Percentiles rank a stretch among this genome's conserved stretches.
Evolutionary conservation across 768 basidiomycete species (phyloP).

Genomic region (Lentinula edodes): DNA sequence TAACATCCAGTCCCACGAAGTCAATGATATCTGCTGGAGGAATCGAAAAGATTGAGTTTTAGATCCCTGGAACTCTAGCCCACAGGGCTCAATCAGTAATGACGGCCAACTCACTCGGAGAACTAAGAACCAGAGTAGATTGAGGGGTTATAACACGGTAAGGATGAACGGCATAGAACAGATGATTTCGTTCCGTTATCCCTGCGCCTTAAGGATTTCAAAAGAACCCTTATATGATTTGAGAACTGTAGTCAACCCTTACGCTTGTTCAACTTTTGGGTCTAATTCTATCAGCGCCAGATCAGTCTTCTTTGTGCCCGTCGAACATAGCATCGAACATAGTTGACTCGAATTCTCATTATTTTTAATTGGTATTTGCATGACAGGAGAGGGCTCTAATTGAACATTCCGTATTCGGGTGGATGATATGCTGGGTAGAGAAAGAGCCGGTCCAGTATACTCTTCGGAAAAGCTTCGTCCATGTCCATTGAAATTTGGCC

Average conservation of each 20-base stretch:
- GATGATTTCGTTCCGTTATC: not conserved
- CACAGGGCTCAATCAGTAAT: not conserved
- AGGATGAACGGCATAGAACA: not conserved
- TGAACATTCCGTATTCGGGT: constrained; percentile 39
- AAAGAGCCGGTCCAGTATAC: not conserved
- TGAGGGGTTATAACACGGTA: not conserved
- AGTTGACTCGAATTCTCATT: not conserved
- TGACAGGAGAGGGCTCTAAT: constrained; percentile 47
- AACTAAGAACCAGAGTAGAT: not conserved
- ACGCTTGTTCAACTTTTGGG: not conserved
- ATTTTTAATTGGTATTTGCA: constrained; percentile 35
- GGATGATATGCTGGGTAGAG: not conserved
- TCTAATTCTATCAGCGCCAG: not conserved
- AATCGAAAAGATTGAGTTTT: not conserved
- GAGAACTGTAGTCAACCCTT: not conserved
- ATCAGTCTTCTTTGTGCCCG: not conserved
- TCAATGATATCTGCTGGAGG: not conserved
- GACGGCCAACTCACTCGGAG: not conserved
- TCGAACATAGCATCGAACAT: not conserved
- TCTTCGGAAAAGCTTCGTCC: constrained; percentile 1
- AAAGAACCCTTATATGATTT: too few species aligned
- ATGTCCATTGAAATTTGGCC: not conserved
- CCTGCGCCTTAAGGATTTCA: too few species aligned
- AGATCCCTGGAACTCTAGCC: not conserved
- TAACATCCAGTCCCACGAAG: not conserved